Conservation (phyloP, 2,329 filamentous ascomycete genomes). For the Verticillium dahliae region DNA sequence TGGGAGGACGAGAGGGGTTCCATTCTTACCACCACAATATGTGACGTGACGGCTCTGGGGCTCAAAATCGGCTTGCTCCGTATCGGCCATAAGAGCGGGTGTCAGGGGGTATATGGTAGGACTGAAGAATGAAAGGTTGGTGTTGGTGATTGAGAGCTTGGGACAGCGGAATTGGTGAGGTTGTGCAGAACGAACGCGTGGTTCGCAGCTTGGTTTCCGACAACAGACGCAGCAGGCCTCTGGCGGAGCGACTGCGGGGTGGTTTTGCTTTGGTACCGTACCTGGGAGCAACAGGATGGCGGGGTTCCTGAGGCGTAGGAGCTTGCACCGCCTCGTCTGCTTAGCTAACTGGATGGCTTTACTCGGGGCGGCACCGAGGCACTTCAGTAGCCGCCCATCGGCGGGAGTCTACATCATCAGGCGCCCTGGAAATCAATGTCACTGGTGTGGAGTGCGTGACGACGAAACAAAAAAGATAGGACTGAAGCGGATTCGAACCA, state of each 20-base stretch:
- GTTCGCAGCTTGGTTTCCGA: conserved; percentile 1
- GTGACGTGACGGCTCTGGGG: conserved; percentile 44
- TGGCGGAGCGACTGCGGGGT: conserved; percentile 9
- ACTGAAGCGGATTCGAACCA: too few relatives aligned
- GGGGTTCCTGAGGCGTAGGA: conserved; percentile 5
- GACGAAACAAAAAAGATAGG: too few relatives aligned
- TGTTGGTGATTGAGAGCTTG: neutral
- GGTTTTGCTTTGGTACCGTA: conserved; percentile 2
- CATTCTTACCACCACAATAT: conserved; percentile 52
- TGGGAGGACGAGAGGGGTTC: neutral
- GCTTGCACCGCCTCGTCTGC: neutral
- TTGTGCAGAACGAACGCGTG: conserved; percentile 5
- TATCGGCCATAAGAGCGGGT: conserved; percentile 44
- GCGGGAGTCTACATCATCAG: neutral
- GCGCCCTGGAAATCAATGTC: too few relatives aligned
- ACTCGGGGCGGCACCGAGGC: too few relatives aligned
- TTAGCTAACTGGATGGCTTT: neutral
- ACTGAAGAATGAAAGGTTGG: too few relatives aligned
- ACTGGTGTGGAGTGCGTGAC: too few relatives aligned
- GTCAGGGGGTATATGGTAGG: too few relatives aligned
- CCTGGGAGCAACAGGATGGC: conserved; percentile 2
- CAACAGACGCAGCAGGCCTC: conserved; percentile 6
- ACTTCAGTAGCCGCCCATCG: too few relatives aligned
- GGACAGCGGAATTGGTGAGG: conserved; percentile 8
- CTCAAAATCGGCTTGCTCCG: conserved; percentile 40